Base-by-base conservation (phyloP, 208 protist species). In the Sergeia podlipaevii region DNA sequence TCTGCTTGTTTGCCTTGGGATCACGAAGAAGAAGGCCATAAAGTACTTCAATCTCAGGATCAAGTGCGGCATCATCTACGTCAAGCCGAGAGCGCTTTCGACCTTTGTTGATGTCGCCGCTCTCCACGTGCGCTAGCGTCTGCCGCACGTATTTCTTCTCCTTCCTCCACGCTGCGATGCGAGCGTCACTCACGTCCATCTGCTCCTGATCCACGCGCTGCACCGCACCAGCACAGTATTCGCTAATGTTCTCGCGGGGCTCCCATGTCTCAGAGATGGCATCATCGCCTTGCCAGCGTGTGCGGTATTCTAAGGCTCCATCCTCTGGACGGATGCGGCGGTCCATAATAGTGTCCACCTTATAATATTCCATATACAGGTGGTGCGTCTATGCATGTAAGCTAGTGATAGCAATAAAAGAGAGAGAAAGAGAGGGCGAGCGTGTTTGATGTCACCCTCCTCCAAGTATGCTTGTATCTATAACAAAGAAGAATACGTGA, bases 271-370 rank as follows among this genome's bases (percentile, higher is more conserved):
- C 42, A 24, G 53, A 55, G 18, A 30, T 42, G 15, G 7, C 46
- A 11, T 37, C 60, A 34, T 60, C 56, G 38, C 67, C 73, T 6
- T 60, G 57, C 76, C 76, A 82, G 37, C 64, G 46, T 43, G 83
- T 67, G 5, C 54, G 59, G 57, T 91, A 91, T 71, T 91, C 76
- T n/a, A 91, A 24, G 20, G 58, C 32, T 26, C 83, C 79, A 15
- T 74, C 66, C 18, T 72, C 63, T 0, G 69, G 60, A 62, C 65
- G 58, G 24, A 87, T 56, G 42, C 78, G 75, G 10, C 79, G 71
- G 17, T 54, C 68, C 23, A 30, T 30, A 23, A 89, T 56, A n/a
- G 44, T 44, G n/a, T 39, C 50, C n/a, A 79, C 74, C 30, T 60
- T 48, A 51, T 80, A 70, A 33, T 85, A 28, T 15, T 49, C 38